phyloP scores from a whole-genome alignment of 257 asterid genomes.

The Solanum sejunctum region DNA sequence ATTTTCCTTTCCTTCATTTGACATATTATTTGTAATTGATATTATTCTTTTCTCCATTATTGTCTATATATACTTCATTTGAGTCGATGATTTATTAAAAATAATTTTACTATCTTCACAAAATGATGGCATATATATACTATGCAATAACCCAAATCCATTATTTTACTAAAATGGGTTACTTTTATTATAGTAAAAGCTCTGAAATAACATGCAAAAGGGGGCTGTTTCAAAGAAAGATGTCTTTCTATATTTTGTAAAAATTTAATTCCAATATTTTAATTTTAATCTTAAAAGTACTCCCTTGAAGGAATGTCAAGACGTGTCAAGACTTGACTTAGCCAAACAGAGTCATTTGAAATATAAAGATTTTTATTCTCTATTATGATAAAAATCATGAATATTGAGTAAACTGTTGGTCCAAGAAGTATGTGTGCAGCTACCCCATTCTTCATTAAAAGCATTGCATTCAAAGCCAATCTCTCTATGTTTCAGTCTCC shows the following conservation, averaged over 20 bases:
- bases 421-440: background rate
- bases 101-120: background rate
- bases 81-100: background rate
- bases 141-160: too few species aligned
- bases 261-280: background rate
- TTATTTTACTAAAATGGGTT: background rate
- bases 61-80: too few species aligned
- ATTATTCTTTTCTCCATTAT: too few species aligned
- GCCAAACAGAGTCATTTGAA: background rate
- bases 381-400: background rate
- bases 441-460: background rate
- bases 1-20: too few species aligned
- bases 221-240: background rate
- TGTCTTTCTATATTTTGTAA: background rate
- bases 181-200: too few species aligned
- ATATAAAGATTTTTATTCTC: background rate
- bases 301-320: background rate
- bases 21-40: too few species aligned
- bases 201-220: too few species aligned
- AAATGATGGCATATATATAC: background rate
- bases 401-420: background rate
- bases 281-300: background rate
- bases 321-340: background rate
- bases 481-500: background rate
- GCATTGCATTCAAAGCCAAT: background rate